These are phyloP conservation scores for Penicillium simplicissimum DNA, from an alignment of 495 filamentous ascomycete species.

Conservation along the genomic window DNA sequence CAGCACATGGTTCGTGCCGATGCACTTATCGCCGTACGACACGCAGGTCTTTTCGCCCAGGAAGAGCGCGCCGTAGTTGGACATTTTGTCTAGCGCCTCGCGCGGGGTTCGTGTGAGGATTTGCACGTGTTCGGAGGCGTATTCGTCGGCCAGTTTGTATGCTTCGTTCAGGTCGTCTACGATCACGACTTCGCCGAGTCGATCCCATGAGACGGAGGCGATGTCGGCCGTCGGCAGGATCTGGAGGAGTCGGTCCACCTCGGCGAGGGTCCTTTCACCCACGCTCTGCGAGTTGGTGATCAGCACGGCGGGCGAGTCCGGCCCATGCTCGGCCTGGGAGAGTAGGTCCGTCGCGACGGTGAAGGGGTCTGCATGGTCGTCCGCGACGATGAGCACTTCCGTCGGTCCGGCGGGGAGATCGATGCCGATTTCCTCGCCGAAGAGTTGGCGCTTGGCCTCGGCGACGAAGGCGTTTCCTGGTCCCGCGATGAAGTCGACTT, in stretches of 20 bases:
- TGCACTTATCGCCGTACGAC: constrained; percentile 55
- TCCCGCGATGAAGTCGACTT: constrained; percentile 55
- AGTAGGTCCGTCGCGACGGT: constrained; percentile 53
- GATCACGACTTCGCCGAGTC: constrained; percentile 50
- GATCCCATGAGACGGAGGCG: constrained; percentile 46
- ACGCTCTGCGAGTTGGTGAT: constrained; percentile 50
- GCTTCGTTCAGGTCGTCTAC: constrained; percentile 48
- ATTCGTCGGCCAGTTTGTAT: constrained; percentile 51
- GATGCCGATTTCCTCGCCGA: constrained; percentile 54
- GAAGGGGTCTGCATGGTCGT: constrained; percentile 53
- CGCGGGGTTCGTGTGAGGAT: constrained; percentile 51
- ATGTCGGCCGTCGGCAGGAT: constrained; percentile 45
- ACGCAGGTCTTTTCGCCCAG: constrained; percentile 56
- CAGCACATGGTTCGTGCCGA: constrained; percentile 57
- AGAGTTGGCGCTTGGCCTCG: constrained; percentile 55
- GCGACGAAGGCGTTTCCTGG: constrained; percentile 58
- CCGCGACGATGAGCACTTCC: constrained; percentile 54
- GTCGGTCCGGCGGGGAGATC: constrained; percentile 56
- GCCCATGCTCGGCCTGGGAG: constrained; percentile 55
- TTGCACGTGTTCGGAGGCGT: constrained; percentile 56
- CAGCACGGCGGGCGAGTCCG: constrained; percentile 50
- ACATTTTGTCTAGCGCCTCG: constrained; percentile 53
- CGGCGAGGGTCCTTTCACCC: constrained; percentile 39
- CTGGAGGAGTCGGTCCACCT: constrained; percentile 41
- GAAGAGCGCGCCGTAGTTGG: constrained; percentile 52